Base-by-base conservation (phyloP, 2,329 filamentous ascomycete genomes). In the Stagonosporopsis tanaceti region DNA sequence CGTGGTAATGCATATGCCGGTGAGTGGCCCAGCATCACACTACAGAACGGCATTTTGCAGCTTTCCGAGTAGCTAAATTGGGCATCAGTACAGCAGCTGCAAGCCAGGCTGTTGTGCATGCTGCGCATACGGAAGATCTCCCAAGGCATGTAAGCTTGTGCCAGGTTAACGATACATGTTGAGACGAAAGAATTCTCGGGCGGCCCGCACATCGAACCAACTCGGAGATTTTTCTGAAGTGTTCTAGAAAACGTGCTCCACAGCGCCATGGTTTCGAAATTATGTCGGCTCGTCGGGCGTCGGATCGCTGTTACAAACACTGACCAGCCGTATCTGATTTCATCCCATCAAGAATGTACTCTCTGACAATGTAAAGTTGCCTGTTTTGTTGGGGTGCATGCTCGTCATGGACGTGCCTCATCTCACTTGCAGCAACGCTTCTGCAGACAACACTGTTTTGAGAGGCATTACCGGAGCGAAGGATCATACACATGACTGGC, bases 191-290 rank as follows among this genome's bases (percentile, higher is more conserved):
- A 20, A 35, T 11, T 12, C 4, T 39, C 24, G 41, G 44, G 15
- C 17, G 27, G 38, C 17, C 37, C 35, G 39, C 44, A 22, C 54
- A 50, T 37, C 24, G 50, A 35, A 30, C 51, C 59, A 53, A 53
- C 57, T 61, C 60, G 58, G 40, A 32, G 41, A 47, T 30, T 44
- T 61, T 47, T 24, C 50, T 58, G 34, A 58, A 50, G 35, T 37
- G 52, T 64, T 63, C 62, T 42, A 61, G 60, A 63, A 66, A 34
- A 59, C 45, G 20, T 50, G 44, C 53, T 55, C 47, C 47, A 47
- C 51, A 47, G 30, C 55, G 57, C 53, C 45, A 45, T 34, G 38
- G 55, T 57, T 66, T 64, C 62, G 20, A 57, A 20, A 58, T 50
- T 58, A 25, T 54, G 58, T 62, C 62, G 61, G 57, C 45, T 38